Evolutionary conservation across 306 rosid species (phyloP).

Genomic region (Medicago arabica): DNA sequence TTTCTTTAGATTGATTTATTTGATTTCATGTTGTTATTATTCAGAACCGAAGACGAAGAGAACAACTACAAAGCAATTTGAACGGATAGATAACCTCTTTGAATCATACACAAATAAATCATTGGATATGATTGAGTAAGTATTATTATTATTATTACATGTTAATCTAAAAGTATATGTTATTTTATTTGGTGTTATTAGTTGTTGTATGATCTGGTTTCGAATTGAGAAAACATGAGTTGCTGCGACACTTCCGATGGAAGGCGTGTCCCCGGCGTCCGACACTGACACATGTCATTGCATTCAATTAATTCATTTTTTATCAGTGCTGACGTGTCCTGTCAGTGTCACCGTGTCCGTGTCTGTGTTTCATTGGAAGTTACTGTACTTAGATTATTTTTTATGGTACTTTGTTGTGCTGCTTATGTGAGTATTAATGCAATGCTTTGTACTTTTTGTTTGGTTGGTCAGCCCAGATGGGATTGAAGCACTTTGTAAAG

Average conservation of each 20-base stretch:
- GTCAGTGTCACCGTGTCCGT: background rate
- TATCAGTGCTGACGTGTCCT: no score
- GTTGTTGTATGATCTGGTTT: slow-evolving; percentile 20
- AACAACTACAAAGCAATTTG: slow-evolving; percentile 51
- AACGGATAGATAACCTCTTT: slow-evolving; percentile 52
- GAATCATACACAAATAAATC: slow-evolving; percentile 54
- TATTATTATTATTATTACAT: background rate
- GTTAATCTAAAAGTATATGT: no score
- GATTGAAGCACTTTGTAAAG: slow-evolving; percentile 64
- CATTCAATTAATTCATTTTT: no score
- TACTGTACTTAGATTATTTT: no score
- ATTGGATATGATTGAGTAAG: slow-evolving; percentile 68
- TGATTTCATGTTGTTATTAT: slow-evolving; percentile 29
- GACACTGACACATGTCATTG: no score
- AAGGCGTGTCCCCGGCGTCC: no score
- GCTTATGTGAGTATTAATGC: slow-evolving; percentile 24
- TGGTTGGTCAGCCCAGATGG: slow-evolving; percentile 74
- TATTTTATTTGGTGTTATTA: no score
- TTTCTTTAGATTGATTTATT: background rate
- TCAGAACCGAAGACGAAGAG: slow-evolving; percentile 51
- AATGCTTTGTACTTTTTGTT: slow-evolving; percentile 41
- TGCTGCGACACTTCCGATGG: no score
- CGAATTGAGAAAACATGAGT: background rate
- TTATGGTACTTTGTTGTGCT: no score
- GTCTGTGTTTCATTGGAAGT: no score